These are phyloP conservation scores for Trametes gibbosa DNA, from an alignment of 768 basidiomycete species.

Conservation along the genomic window DNA sequence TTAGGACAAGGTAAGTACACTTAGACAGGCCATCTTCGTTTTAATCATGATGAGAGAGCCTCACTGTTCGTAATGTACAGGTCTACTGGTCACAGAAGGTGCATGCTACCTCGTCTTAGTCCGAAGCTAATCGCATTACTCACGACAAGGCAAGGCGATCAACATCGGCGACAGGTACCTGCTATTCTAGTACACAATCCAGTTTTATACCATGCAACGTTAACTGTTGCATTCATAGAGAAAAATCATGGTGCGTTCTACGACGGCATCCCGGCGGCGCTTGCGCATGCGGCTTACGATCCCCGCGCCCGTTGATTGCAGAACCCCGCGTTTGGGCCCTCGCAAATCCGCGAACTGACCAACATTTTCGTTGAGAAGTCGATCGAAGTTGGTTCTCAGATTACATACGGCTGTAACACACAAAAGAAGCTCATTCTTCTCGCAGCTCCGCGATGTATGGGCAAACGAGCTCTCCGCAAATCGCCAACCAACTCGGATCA, in stretches of 20 bases:
- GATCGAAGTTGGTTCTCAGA: constrained; percentile 41
- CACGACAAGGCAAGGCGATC: constrained; percentile 20
- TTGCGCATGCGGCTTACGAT: no score
- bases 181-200: neutral
- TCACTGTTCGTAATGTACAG: constrained; percentile 29
- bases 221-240: neutral
- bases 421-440: neutral
- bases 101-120: neutral
- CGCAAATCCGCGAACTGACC: constrained; percentile 56
- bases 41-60: no score
- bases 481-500: constrained; percentile 22
- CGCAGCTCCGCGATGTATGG: constrained; percentile 25
- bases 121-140: neutral
- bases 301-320: no score
- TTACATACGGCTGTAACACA: neutral
- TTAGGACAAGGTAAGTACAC: constrained; percentile 38
- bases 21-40: neutral
- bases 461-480: constrained; percentile 30
- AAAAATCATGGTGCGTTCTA: constrained; percentile 27
- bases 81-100: constrained; percentile 47
- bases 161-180: constrained; percentile 39
- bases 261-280: neutral
- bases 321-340: constrained; percentile 67
- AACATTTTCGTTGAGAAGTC: constrained; percentile 57
- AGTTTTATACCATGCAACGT: neutral